phyloP scores from a whole-genome alignment of 2,329 filamentous ascomycete genomes.

The Pseudogymnoascus sp. region DNA sequence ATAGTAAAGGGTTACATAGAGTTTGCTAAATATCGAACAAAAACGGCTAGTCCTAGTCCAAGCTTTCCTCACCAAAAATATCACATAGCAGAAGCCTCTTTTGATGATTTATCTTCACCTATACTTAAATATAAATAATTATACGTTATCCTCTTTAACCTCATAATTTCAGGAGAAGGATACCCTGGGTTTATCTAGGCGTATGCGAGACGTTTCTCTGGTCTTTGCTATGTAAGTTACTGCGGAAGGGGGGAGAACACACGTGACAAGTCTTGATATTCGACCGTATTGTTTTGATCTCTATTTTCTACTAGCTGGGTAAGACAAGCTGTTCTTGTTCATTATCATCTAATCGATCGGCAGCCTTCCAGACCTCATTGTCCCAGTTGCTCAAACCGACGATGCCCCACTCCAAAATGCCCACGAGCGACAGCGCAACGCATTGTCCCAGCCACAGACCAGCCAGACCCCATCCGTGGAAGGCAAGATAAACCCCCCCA shows the following conservation, averaged over 20 bases:
- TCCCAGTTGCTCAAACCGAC: constrained; percentile 74
- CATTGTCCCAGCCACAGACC: constrained; percentile 82
- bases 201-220: background rate
- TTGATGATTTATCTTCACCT: background rate
- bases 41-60: background rate
- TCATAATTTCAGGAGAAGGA: background rate
- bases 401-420: constrained; percentile 68
- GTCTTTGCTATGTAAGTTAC: background rate
- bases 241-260: background rate
- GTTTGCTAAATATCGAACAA: background rate
- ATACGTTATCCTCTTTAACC: background rate
- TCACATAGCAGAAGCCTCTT: background rate
- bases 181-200: background rate
- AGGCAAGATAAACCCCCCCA: constrained; percentile 75
- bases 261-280: background rate
- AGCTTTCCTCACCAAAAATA: background rate
- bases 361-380: constrained; percentile 60
- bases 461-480: constrained; percentile 73
- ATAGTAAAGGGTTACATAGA: background rate
- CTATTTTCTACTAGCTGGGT: background rate
- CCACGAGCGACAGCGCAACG: constrained; percentile 72
- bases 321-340: constrained; percentile 18
- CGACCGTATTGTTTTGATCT: background rate
- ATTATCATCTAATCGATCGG: constrained; percentile 57
- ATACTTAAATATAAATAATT: background rate